Percentiles rank a stretch among this genome's conserved stretches.
These are phyloP conservation scores for Lichtheimia corymbifera DNA, from an alignment of 371 early-diverging fungal genomes.

Conservation along the genomic window DNA sequence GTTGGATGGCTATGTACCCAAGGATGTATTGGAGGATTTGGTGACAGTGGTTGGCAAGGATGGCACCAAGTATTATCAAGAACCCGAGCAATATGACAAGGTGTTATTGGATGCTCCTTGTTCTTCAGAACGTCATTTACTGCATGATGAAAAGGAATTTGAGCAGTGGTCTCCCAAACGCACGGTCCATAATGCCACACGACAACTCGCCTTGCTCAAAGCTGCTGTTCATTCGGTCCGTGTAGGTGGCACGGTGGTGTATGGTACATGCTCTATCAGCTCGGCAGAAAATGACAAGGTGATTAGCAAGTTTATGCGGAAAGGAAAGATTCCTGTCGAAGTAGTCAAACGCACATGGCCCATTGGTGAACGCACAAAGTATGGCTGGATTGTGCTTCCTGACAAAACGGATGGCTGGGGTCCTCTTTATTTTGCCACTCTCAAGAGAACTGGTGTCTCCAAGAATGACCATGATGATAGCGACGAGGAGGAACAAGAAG, in stretches of 20 bases:
- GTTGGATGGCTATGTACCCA: conserved; percentile 60
- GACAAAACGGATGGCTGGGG: conserved; percentile 60
- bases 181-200: conserved; percentile 49
- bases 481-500: conserved; percentile 15
- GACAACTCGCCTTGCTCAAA: conserved; percentile 60
- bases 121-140: conserved; percentile 70
- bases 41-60: conserved; percentile 59
- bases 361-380: conserved; percentile 59
- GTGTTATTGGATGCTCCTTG: conserved; percentile 83
- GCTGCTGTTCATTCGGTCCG: conserved; percentile 63
- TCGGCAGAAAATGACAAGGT: conserved; percentile 74
- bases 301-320: conserved; percentile 47
- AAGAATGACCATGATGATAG: conserved; percentile 23
- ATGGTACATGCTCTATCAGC: conserved; percentile 75
- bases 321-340: conserved; percentile 42
- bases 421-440: conserved; percentile 56
- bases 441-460: conserved; percentile 40
- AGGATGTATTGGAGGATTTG: conserved; percentile 33
- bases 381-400: conserved; percentile 63
- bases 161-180: conserved; percentile 54
- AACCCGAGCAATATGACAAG: conserved; percentile 57
- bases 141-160: conserved; percentile 56
- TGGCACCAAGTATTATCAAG: conserved; percentile 48
- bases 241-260: conserved; percentile 64
- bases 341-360: conserved; percentile 41